phyloP scores from a whole-genome alignment of 768 basidiomycete species.

The Leccinum boreale region DNA sequence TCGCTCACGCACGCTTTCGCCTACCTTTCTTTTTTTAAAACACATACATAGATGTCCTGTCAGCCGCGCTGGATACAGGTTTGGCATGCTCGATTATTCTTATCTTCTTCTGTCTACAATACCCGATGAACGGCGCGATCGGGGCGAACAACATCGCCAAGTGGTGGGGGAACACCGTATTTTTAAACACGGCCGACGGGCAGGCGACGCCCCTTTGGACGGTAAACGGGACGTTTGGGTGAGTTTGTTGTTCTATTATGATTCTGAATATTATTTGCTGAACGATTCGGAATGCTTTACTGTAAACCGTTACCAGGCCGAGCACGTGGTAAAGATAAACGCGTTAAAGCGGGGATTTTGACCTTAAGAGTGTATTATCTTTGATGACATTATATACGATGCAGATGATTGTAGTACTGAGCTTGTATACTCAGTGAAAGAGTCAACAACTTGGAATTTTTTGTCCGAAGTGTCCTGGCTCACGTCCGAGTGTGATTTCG shows the following conservation, averaged over 20 bases:
- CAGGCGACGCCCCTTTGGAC: slow-evolving; percentile 7
- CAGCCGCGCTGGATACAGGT: slow-evolving; percentile 69
- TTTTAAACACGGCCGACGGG: slow-evolving; percentile 31
- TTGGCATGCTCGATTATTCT: slow-evolving; percentile 56
- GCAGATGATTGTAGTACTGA: not conserved
- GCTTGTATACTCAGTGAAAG: not conserved
- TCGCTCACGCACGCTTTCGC: slow-evolving; percentile 5
- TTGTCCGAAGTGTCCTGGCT: not conserved
- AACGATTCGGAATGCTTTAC: slow-evolving; percentile 35
- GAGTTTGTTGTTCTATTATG: slow-evolving; percentile 2
- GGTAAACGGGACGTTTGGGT: slow-evolving; percentile 29
- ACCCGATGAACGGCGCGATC: slow-evolving; percentile 57
- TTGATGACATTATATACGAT: not conserved
- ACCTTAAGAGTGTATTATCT: not conserved
- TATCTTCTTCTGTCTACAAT: slow-evolving; percentile 63
- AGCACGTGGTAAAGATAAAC: not conserved
- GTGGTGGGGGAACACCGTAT: slow-evolving; percentile 70
- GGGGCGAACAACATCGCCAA: slow-evolving; percentile 48
- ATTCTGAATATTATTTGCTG: not conserved
- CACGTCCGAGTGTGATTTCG: not conserved
- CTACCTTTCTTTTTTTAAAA: not conserved
- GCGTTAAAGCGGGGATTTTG: not conserved
- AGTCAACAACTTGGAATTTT: not conserved
- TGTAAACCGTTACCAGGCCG: not conserved
- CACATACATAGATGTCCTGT: slow-evolving; percentile 49